Evolutionary conservation across 179 eudicot genomes (phyloP), one percentile per base, ranked within the genome.

Genomic region (Patellifolia procumbens): DNA sequence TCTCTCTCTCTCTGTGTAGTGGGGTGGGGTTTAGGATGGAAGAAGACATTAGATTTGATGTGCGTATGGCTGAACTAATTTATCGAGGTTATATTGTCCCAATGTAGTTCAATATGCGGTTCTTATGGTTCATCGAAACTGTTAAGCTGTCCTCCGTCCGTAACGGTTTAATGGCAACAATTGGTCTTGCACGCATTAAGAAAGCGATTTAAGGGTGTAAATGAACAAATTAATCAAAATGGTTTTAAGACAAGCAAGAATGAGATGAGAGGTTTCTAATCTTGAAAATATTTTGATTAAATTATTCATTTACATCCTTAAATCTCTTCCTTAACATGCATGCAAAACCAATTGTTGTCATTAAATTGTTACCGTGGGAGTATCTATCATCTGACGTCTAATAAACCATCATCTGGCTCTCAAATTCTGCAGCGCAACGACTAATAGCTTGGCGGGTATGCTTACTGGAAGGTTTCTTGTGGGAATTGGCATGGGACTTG

Each of bases 401-500:
- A 67, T 66, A 22, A 43, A 58, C 45, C 39, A 46, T 29, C 20
- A 49, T 6, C 55, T 60, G 39, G 32, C 42, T 37, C 72, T 74
- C 42, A 31, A 31, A 72, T 51, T 42, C 37, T 82, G 72, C 91
- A 93, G 98, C 74, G 98, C 97, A 70, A 79, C 84, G 34, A 58
- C 97, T 69, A 85, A 80, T 62, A 81, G 86, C 72, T 79, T 91
- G 64, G 78, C 73, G n/a, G 89, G 87, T 58, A 93, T 93, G 97
- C 97, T 93, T 85, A 76, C 88, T 42, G 98, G 98, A 70, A 93
- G 98, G 80, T 88, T 93, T 61, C 84, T 89, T 65, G 97, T 93
- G 71, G 98, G 98, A 85, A 82, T 81, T 60, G 98, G 97, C 60
- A 90, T 93, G 97, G 98, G 97, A 79, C 81, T 92, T 79, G 97